Conservation (phyloP, 1,284 basidiomycete species). For the Malassezia obtusa region DNA sequence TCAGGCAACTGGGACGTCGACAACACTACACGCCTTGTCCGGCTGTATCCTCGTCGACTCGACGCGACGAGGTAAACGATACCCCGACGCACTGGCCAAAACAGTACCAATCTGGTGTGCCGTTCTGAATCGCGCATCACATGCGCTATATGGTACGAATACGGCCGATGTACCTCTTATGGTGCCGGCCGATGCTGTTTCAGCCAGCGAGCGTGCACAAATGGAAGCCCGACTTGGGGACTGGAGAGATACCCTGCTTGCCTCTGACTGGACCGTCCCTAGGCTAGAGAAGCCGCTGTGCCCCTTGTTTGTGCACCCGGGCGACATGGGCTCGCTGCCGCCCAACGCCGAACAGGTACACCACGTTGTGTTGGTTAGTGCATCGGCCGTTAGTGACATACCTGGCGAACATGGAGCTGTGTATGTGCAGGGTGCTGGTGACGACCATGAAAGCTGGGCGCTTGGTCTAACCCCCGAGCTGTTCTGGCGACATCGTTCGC, state of each 20-base stretch:
- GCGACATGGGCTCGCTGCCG: neutral
- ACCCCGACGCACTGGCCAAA: slow-evolving; percentile 88
- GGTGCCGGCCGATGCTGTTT: slow-evolving; percentile 42
- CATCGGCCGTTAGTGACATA: slow-evolving; percentile 46
- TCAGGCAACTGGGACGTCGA: slow-evolving; percentile 16
- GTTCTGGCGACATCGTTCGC: slow-evolving; percentile 60
- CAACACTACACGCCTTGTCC: neutral
- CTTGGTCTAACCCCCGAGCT: slow-evolving; percentile 63
- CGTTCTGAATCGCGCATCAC: slow-evolving; percentile 67
- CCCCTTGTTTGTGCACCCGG: slow-evolving; percentile 58
- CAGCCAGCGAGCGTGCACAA: slow-evolving; percentile 58
- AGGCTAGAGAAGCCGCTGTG: slow-evolving; percentile 54
- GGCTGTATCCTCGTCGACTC: slow-evolving; percentile 84
- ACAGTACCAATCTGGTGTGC: slow-evolving; percentile 93
- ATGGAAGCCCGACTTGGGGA: slow-evolving; percentile 58
- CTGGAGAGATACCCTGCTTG: slow-evolving; percentile 61
- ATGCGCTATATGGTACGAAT: slow-evolving; percentile 13
- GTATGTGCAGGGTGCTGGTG: slow-evolving; percentile 79
- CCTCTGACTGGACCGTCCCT: slow-evolving; percentile 39
- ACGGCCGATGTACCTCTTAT: slow-evolving; percentile 45
- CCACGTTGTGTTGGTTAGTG: slow-evolving; percentile 13
- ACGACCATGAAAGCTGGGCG: slow-evolving; percentile 79
- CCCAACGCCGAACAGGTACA: neutral
- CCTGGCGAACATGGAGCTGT: neutral
- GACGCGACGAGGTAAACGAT: slow-evolving; percentile 80